Evolutionary conservation across 2,329 filamentous ascomycete genomes (phyloP).

Genomic region (Aspergillus eucalypticola): DNA sequence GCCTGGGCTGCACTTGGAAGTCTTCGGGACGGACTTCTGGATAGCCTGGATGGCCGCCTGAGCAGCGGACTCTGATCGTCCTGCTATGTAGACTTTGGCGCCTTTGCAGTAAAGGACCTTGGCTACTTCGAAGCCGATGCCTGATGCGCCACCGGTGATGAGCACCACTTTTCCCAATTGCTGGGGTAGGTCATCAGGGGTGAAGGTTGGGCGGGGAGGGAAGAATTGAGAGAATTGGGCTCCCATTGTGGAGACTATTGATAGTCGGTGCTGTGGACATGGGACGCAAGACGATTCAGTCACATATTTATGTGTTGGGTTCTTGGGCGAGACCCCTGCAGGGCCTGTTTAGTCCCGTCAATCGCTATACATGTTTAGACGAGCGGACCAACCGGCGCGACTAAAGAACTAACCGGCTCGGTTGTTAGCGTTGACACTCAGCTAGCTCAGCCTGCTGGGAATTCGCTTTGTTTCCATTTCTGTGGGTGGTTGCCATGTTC

Average conservation of each 20-base stretch:
- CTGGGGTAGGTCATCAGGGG: slow-evolving; percentile 5
- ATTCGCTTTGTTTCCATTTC: no score
- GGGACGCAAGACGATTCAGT: not conserved
- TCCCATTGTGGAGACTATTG: not conserved
- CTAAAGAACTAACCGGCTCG: not conserved
- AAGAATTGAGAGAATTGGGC: slow-evolving; percentile 13
- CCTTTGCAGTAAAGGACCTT: slow-evolving; percentile 15
- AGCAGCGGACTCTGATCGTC: not conserved
- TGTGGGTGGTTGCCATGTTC: no score
- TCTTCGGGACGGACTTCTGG: not conserved
- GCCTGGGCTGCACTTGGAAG: not conserved
- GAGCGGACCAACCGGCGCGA: not conserved
- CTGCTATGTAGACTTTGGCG: slow-evolving; percentile 1
- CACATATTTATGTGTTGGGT: not conserved
- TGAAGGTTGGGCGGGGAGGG: slow-evolving; percentile 11
- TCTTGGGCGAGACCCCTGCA: no score
- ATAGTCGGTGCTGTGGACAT: not conserved
- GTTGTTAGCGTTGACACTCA: not conserved
- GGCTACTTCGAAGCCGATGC: slow-evolving; percentile 15
- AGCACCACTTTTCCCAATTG: slow-evolving; percentile 11
- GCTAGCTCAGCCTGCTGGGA: no score
- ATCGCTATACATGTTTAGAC: not conserved
- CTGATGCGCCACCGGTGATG: slow-evolving; percentile 14
- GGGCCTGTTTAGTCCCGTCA: no score
- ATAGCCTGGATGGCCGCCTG: not conserved